Evolutionary conservation across 176 grass and related monocot species (phyloP), one percentile per base, ranked within the genome.

Genomic region (Zoysia japonica): DNA sequence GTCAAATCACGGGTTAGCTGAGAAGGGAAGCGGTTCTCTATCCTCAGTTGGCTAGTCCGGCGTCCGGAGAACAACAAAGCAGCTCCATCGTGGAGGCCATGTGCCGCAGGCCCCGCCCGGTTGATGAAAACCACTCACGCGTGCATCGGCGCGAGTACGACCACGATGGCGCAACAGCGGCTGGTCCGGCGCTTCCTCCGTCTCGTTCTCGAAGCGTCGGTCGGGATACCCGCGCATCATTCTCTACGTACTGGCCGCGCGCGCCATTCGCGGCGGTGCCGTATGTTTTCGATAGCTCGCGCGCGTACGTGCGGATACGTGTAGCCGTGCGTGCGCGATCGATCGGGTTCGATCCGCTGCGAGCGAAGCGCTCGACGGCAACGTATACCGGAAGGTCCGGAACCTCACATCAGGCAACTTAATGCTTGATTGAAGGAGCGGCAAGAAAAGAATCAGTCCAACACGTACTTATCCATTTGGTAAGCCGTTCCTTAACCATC

Each of bases 401-500:
- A 71, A 41, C 43, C 39, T 54, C 11, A 45, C n/a, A 46, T 46
- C 38, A 14, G n/a, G 20, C 10, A 61, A 36, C 5, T 62, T 13
- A 38, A 16, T 28, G 14, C 50, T 14, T 36, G 20, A 61, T 28
- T 28, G 28, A 28, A 28, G 47, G 16, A 15, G 11, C 16, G 7
- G 13, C 19, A 36, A 46, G 11, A 6, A 46, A 50, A 52, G 47
- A 52, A 17, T 1, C 8, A 52, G 15, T 51, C 14, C 61, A 64
- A 46, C 64, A 28, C 41, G 56, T 60, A 16, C 3, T 6, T 7
- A 47, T 85, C 74, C 61, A 61, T 72, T 78, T 67, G 79, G 80
- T 72, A 78, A 83, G 50, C 74, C 51, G 51, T 20, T 71, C 68
- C 68, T 83, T 74, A 12, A 38, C 86, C 80, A 45, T 59, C 68